Evolutionary conservation across 163 green algal species (phyloP).

Genomic region (Chlamydomonas reinhardtii): DNA sequence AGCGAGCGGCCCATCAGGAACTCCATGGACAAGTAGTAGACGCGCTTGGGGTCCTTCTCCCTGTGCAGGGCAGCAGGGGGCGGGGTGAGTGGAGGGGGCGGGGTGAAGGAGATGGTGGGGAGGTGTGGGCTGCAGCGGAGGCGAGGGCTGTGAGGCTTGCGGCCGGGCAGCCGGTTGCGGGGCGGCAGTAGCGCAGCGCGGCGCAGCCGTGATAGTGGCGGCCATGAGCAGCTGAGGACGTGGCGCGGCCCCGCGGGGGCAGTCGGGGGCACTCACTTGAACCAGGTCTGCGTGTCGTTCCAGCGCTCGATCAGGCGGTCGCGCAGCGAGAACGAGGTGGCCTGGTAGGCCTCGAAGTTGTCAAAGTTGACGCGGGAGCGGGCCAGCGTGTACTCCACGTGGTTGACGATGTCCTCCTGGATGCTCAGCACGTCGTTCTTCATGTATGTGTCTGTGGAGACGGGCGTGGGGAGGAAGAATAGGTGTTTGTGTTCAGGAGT

Average conservation of each 20-base stretch:
- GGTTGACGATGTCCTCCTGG: conserved; percentile 96
- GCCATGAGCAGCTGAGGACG: no score
- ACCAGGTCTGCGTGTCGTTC: conserved; percentile 98
- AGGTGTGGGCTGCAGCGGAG: no score
- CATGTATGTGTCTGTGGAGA: conserved; percentile 90
- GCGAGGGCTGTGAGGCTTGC: no score
- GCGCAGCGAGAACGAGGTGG: conserved; percentile 83
- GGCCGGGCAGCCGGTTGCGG: no score
- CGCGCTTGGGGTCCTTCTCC: conserved; percentile 91
- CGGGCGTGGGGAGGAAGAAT: neutral
- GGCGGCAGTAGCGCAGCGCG: no score
- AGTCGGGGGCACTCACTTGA: conserved; percentile 83
- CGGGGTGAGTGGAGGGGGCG: no score
- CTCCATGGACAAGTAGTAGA: conserved; percentile 99
- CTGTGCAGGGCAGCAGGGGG: conserved; percentile 43
- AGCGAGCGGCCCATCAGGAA: conserved; percentile 98
- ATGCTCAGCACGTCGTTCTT: conserved; percentile 96
- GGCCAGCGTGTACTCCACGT: conserved; percentile 98
- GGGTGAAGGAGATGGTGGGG: no score
- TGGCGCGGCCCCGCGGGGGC: no score
- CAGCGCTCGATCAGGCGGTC: conserved; percentile 98
- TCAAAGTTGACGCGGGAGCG: conserved; percentile 93
- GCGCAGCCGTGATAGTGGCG: no score
- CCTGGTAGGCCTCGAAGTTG: conserved; percentile 83
- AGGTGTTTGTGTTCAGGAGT: no score